Percentiles rank a stretch among this genome's conserved stretches.
Conservation (phyloP, 768 basidiomycete genomes). For the Stropharia rugosoannulata region DNA sequence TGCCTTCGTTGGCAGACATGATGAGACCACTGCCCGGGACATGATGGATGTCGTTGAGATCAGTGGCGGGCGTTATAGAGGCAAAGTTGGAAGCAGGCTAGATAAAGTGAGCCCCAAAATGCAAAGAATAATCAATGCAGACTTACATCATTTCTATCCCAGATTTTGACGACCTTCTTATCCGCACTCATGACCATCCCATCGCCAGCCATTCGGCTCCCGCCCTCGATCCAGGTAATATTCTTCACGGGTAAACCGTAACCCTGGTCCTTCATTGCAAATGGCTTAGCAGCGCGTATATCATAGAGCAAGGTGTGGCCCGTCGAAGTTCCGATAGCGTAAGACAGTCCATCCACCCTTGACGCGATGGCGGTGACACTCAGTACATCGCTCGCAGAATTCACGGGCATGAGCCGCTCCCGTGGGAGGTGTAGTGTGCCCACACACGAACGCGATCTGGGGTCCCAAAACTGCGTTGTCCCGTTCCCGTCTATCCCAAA, state of each 20-base stretch:
- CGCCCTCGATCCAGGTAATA: slow-evolving; percentile 89
- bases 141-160: slow-evolving; percentile 84
- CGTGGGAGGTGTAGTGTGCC: slow-evolving; percentile 66
- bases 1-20: slow-evolving; percentile 94
- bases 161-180: slow-evolving; percentile 96
- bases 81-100: slow-evolving; percentile 86
- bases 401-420: slow-evolving; percentile 45
- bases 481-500: slow-evolving; percentile 89
- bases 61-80: slow-evolving; percentile 87
- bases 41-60: slow-evolving; percentile 90
- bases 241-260: slow-evolving; percentile 89
- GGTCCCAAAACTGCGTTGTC: slow-evolving; percentile 96
- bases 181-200: slow-evolving; percentile 91
- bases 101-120: slow-evolving; percentile 11
- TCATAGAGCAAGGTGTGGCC: slow-evolving; percentile 96
- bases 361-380: slow-evolving; percentile 86
- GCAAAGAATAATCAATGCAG: not conserved
- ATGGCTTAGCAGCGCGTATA: slow-evolving; percentile 79
- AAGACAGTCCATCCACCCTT: slow-evolving; percentile 84
- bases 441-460: slow-evolving; percentile 74
- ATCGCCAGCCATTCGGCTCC: slow-evolving; percentile 79
- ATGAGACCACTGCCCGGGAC: slow-evolving; percentile 86
- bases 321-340: slow-evolving; percentile 93
- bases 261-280: slow-evolving; percentile 93
- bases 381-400: slow-evolving; percentile 32